These are phyloP conservation scores for Bretziella fagacearum DNA, from an alignment of 2,329 filamentous ascomycete genomes.

Conservation along the genomic window DNA sequence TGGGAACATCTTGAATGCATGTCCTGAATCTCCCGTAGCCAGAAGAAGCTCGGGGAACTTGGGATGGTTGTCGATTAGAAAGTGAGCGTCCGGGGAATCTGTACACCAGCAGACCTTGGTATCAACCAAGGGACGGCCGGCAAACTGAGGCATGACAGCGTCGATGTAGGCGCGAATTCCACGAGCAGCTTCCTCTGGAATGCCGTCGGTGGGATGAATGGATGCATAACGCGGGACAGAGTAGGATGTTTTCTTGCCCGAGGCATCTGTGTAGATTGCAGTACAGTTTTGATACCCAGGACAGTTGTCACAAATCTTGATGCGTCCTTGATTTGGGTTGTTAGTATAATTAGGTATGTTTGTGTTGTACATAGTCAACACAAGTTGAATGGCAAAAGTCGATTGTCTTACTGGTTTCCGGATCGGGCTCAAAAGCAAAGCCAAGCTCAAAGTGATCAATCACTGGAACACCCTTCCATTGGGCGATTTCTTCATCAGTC, in stretches of 20 bases:
- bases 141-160: constrained; percentile 18
- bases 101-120: constrained; percentile 21
- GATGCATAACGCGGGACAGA: constrained; percentile 15
- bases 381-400: neutral
- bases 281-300: constrained; percentile 15
- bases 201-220: constrained; percentile 11
- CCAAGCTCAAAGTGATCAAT: constrained; percentile 20
- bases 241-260: constrained; percentile 13
- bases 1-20: constrained; percentile 20
- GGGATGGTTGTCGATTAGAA: constrained; percentile 19
- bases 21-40: constrained; percentile 18
- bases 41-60: constrained; percentile 16
- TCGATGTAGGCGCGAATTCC: constrained; percentile 14
- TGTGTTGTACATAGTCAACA: too few species aligned
- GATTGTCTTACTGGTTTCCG: constrained; percentile 10
- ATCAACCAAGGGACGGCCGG: constrained; percentile 17
- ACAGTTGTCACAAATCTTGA: constrained; percentile 16
- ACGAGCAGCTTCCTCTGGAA: constrained; percentile 14
- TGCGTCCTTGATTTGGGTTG: neutral
- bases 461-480: constrained; percentile 39
- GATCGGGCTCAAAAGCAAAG: constrained; percentile 16
- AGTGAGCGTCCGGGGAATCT: constrained; percentile 22
- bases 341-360: too few species aligned
- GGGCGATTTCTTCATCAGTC: constrained; percentile 36
- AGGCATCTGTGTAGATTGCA: constrained; percentile 7